phyloP scores from a whole-genome alignment of 2,329 filamentous ascomycete species.

The Aureobasidium lini region DNA sequence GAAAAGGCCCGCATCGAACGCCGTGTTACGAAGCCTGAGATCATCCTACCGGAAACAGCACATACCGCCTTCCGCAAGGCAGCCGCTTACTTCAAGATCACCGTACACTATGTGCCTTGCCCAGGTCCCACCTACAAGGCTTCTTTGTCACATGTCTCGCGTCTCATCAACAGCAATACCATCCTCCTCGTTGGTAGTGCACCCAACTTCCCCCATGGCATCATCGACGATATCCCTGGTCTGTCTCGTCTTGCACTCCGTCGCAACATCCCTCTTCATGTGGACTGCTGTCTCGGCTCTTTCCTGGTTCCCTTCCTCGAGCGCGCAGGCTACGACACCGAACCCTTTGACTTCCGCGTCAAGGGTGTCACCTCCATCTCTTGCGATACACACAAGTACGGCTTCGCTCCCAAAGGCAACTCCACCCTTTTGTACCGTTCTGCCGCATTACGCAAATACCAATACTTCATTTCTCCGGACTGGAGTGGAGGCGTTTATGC shows the following conservation, averaged over 20 bases:
- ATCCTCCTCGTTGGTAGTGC: conserved; percentile 88
- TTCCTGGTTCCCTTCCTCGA: conserved; percentile 90
- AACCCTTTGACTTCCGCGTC: conserved; percentile 86
- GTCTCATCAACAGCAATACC: conserved; percentile 90
- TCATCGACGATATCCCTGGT: conserved; percentile 86
- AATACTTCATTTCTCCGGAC: conserved; percentile 93
- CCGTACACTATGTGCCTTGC: conserved; percentile 79
- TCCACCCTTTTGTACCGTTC: conserved; percentile 86
- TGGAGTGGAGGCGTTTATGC: conserved; percentile 97
- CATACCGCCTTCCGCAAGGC: conserved; percentile 97
- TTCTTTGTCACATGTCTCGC: conserved; percentile 65
- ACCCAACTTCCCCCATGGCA: conserved; percentile 96
- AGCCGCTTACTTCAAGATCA: conserved; percentile 93
- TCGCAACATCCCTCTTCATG: conserved; percentile 79
- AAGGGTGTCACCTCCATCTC: conserved; percentile 92
- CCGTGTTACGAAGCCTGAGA: conserved; percentile 86
- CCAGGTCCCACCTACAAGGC: conserved; percentile 82
- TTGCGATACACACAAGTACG: conserved; percentile 98
- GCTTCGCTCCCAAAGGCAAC: conserved; percentile 96
- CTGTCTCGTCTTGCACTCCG: conserved; percentile 76
- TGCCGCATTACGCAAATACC: conserved; percentile 68
- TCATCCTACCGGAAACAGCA: conserved; percentile 90
- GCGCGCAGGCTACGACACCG: conserved; percentile 84
- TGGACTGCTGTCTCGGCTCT: conserved; percentile 95
- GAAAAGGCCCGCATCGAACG: conserved; percentile 83